Base-by-base conservation (phyloP, 2,329 filamentous ascomycete species). In the Stenocarpella maydis region DNA sequence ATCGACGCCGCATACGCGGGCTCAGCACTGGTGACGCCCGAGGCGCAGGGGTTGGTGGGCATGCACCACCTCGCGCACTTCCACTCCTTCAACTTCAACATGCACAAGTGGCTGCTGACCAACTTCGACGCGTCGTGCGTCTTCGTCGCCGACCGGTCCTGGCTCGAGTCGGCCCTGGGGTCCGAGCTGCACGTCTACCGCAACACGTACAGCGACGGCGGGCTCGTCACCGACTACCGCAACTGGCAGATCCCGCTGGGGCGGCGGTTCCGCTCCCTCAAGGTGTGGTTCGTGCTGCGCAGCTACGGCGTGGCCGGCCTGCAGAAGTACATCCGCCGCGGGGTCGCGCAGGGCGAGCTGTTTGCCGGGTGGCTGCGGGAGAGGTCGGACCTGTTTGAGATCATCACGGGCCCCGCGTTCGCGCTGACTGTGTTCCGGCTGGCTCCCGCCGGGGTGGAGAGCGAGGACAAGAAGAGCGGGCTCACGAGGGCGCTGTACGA, bases 221-320 rank as follows among this genome's bases (percentile, higher is more conserved):
- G 94, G 0, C 86, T 95, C 2, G 95, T 98, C 1, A 97, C 94
- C 28, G 95, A 98, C 80, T 98, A 97, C 83, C 89, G 95, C 55
- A 95, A 98, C 84, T 98, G 95, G 95, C 94, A 97, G 82, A 97
- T 98, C 75, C 94, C 95, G 0, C 89, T 98, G 0, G 95, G 95
- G 10, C 86, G 95, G 3, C 87, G 95, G 19, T 98, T 98, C 86
- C 88, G 95, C 71, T 90, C 91, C 3, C 82, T 98, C 69, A 98
- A 98, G 83, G 90, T 97, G 72, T 98, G 95, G 95, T 98, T 98
- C 78, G 94, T 98, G 9, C 83, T 98, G 75, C 86, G 95, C 53
- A 90, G 87, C 52, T 97, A 94, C 77, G 95, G 95, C 0, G 74
- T 73, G 64, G 84, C 85, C 37, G 95, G 95, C 0, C 80, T 98